Conservation (phyloP, 2,329 filamentous ascomycete genomes). For the Neophaeococcomyces mojaviensis region DNA sequence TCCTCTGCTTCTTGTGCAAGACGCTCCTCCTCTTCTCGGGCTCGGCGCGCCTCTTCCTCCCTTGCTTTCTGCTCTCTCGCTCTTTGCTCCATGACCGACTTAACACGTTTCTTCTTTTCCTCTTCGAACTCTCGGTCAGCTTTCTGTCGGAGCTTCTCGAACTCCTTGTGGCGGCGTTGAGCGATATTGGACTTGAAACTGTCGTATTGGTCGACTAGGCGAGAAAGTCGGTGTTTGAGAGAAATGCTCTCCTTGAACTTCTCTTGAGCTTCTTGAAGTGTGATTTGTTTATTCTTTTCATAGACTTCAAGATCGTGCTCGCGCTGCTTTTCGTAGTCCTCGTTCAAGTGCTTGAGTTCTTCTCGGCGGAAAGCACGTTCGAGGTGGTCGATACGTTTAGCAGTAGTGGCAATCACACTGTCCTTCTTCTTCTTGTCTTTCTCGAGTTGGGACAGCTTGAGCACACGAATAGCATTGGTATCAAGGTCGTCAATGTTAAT, state of each 20-base stretch:
- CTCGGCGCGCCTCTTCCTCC: conserved; percentile 72
- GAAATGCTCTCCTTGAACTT: conserved; percentile 91
- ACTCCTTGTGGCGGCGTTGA: conserved; percentile 84
- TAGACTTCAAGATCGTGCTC: conserved; percentile 71
- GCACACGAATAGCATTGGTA: conserved; percentile 78
- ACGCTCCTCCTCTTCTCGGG: conserved; percentile 80
- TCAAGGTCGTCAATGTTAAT: conserved; percentile 76
- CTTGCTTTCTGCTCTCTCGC: conserved; percentile 74
- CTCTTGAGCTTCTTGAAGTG: conserved; percentile 67
- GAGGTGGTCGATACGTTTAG: conserved; percentile 92
- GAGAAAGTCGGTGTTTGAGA: conserved; percentile 83
- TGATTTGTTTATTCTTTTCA: conserved; percentile 69
- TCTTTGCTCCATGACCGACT: conserved; percentile 77
- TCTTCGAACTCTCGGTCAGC: conserved; percentile 90
- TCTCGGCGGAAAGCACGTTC: conserved; percentile 96
- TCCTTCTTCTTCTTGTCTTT: conserved; percentile 96
- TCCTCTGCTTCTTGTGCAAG: conserved; percentile 76
- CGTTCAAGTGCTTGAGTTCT: conserved; percentile 81
- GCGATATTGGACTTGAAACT: conserved; percentile 73
- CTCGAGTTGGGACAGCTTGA: conserved; percentile 93
- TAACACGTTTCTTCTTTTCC: conserved; percentile 79
- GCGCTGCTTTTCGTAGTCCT: conserved; percentile 78
- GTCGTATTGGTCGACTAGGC: conserved; percentile 79
- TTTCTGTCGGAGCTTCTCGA: conserved; percentile 85
- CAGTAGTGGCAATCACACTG: conserved; percentile 81